Evolutionary conservation across 2,329 filamentous ascomycete genomes (phyloP), one percentile per base, ranked within the genome.

Genomic region (Neofusicoccum umdonicola): DNA sequence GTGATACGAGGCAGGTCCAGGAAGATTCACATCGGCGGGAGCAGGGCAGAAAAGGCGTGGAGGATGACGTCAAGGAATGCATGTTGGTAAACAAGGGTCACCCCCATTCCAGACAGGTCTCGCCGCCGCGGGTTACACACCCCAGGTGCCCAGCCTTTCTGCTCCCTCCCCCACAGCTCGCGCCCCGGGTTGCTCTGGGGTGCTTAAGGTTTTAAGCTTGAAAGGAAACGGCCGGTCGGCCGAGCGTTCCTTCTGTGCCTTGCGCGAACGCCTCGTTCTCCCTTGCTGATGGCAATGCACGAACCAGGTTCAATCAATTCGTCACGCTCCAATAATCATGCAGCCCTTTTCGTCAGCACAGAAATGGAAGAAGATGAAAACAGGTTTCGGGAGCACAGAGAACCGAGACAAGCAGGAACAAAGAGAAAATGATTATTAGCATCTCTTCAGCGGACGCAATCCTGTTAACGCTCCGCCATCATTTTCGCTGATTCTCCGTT

Each of bases 131-230:
- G 27, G 27, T 31, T 31, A 31, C 27, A 31, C 27, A 31, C 27
- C 27, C 27, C 27, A 31, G 27, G 27, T 7, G 27, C 27, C 27
- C 45, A 27, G 45, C 6, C 17, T 48, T 48, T 27, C 4, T 13
- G 17, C 4, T 22, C 27, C 45, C 45, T n/a, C n/a, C 12, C 13
- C 19, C 45, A 48, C 7, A 22, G 8, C 27, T 27, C 45, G 45
- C 45, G 27, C 45, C 27, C 45, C 17, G 45, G 45, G 45, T 17
- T 48, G 27, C 7, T 4, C 27, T 5, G n/a, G 17, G 27, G 7
- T 31, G 41, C 13, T 58, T 58, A 58, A 58, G 41, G 41, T 58
- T 58, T 58, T 45, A 58, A 58, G 54, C 54, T 58, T 58, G 54
- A 44, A 41, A 6, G 17, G 13, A 44, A 31, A 31, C 27, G 27